Conservation (phyloP, 2,329 filamentous ascomycete species). For the Lasiodiplodia gonubiensis region DNA sequence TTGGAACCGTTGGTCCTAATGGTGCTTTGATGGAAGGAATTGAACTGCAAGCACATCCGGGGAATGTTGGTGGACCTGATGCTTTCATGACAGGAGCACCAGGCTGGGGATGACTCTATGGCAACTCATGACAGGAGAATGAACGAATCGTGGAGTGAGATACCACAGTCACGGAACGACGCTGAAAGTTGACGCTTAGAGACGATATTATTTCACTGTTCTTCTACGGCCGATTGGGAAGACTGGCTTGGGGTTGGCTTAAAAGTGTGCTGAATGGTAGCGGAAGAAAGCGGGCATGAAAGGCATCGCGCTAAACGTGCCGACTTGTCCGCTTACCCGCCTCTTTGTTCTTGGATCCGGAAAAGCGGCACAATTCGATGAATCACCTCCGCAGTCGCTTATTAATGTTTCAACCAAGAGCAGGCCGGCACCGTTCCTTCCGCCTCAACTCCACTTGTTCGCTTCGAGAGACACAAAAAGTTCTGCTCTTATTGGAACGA, state of each 20-base stretch:
- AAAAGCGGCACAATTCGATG: neutral
- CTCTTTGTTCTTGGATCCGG: neutral
- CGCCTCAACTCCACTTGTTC: neutral
- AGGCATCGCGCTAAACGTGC: neutral
- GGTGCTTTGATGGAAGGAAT: slow-evolving; percentile 25
- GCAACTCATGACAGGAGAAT: neutral
- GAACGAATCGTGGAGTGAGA: neutral
- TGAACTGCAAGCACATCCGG: slow-evolving; percentile 19
- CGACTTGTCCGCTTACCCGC: neutral
- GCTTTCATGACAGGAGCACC: slow-evolving; percentile 21
- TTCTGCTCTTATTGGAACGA: neutral
- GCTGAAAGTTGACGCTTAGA: neutral
- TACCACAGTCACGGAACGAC: neutral
- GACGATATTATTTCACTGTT: neutral
- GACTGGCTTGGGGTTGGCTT: too few species aligned
- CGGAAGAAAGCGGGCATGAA: neutral
- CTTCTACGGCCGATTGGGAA: neutral
- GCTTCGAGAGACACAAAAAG: neutral
- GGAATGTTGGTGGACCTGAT: slow-evolving; percentile 1
- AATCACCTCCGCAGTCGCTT: neutral
- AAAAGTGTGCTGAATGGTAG: neutral
- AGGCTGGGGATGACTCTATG: slow-evolving; percentile 24
- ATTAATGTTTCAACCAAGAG: neutral
- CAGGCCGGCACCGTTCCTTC: neutral
- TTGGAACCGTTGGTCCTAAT: slow-evolving; percentile 7